Evolutionary conservation across 1,284 basidiomycete genomes (phyloP), one percentile per base, ranked within the genome.

Genomic region (Grifola frondosa): DNA sequence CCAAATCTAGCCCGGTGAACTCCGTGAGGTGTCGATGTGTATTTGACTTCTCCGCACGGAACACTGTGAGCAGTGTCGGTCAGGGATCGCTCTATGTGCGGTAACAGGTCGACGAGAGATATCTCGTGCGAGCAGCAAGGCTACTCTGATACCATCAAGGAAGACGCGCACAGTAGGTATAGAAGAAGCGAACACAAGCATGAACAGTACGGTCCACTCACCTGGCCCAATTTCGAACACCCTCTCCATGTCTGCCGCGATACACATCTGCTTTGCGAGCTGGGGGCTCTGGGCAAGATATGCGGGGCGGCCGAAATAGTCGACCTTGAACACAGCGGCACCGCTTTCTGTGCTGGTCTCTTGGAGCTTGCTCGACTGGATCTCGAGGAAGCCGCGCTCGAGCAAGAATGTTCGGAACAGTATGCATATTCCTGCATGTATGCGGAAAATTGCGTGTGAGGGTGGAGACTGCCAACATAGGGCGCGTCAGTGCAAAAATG

Each of bases 261-360:
- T 85, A 53, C 79, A 81, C 82, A 86, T 86, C 68, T 87, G 83
- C 68, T 87, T 87, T 43, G 79, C 80, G 19, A 86, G 70, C 65
- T 87, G 84, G 30, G 84, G 84, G 49, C 73, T 77, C 65, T 86
- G 84, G 7, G 84, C 84, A 13, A 87, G 70, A 71, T 81, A 86
- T 5, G 82, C 84, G 13, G 62, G 53, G 4, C 77, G 67, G 50
- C 84, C 76, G 65, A 87, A 87, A 69, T 87, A 87, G 45, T 75
- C 71, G 19, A 87, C 80, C 62, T 82, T 83, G 74, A 87, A 87
- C n/a, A 87, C 83, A 8, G 60, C 74, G 1, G 84, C 75, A 8
- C 84, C 84, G 26, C 69, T 72, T 67, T 88, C 84, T 20, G 84
- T 85, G 2, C 81, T 80, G n/a, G 80, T 77, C 29, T 78, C 81